A percentile compares a stretch with the other conserved stretches of the same genome.
These are phyloP conservation scores for Coemansia sp. DNA, from an alignment of 192 early-diverging fungal genomes.

Conservation along the genomic window DNA sequence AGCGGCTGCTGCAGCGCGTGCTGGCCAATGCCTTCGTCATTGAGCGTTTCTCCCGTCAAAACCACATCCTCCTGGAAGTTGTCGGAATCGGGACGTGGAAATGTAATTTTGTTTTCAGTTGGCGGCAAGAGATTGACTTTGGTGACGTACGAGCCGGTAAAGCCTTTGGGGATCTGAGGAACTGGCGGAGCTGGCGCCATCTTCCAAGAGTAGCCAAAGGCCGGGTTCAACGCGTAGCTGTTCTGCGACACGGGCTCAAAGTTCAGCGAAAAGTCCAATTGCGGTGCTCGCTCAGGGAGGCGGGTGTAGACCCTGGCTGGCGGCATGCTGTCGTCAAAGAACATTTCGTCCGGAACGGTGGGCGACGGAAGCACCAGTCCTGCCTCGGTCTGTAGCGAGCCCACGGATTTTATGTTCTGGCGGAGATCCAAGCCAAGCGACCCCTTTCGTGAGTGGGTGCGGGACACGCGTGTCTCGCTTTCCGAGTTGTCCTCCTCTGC, in stretches of 20 bases:
- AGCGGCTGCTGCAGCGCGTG: background rate
- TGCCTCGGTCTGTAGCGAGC: conserved; percentile 1
- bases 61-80: background rate
- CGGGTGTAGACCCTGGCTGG: background rate
- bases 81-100: conserved; percentile 26
- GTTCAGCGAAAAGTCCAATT: conserved; percentile 9
- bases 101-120: conserved; percentile 13
- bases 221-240: conserved; percentile 31
- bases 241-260: conserved; percentile 16
- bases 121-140: background rate
- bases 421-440: conserved; percentile 10
- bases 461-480: background rate
- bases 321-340: conserved; percentile 7
- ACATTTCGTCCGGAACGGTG: conserved; percentile 28
- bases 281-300: background rate
- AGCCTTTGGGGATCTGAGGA: conserved; percentile 18
- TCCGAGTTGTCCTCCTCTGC: background rate
- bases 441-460: conserved; percentile 6
- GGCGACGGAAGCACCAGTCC: conserved; percentile 27
- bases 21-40: background rate
- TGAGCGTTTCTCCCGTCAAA: background rate
- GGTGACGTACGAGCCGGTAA: conserved; percentile 11
- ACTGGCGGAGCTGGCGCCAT: conserved; percentile 25
- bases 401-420: conserved; percentile 4
- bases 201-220: conserved; percentile 23